A percentile compares a stretch with the other conserved stretches of the same genome.
phyloP scores from a whole-genome alignment of 192 early-diverging fungal species.

The Linnemannia exigua region DNA sequence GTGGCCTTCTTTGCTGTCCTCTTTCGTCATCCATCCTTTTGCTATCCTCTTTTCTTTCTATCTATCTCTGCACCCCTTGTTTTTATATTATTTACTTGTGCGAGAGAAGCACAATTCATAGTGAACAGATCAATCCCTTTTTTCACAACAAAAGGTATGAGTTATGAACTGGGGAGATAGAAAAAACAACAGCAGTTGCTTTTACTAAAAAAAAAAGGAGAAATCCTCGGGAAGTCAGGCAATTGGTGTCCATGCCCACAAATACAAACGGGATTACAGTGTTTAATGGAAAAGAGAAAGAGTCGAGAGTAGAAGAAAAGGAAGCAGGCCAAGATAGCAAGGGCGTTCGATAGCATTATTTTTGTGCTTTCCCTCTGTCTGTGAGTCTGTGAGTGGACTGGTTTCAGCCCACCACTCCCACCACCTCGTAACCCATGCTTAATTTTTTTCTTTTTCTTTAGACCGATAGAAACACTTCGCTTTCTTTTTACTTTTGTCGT shows the following conservation, averaged over 20 bases:
- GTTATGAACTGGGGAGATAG: background rate
- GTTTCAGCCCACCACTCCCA: background rate
- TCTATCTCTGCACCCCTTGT: background rate
- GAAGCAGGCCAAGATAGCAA: background rate
- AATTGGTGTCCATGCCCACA: background rate
- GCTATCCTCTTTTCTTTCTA: background rate
- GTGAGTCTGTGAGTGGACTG: background rate
- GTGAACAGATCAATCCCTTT: background rate
- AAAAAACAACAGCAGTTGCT: background rate
- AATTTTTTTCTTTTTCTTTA: background rate
- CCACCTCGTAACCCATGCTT: background rate
- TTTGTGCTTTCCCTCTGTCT: background rate
- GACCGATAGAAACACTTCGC: background rate
- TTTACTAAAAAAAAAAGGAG: background rate
- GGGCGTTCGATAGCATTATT: background rate
- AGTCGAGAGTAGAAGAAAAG: background rate
- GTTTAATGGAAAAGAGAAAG: background rate
- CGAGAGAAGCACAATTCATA: background rate
- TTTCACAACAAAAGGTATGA: background rate
- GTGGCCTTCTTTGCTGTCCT: background rate
- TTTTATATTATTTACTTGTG: background rate
- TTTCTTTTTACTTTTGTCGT: background rate
- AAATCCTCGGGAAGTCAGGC: background rate
- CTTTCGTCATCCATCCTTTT: background rate
- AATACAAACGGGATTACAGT: background rate